A percentile compares a stretch with the other conserved stretches of the same genome.
Evolutionary conservation across 1,284 basidiomycete species (phyloP).

Genomic region (Boletus semigastroideus): DNA sequence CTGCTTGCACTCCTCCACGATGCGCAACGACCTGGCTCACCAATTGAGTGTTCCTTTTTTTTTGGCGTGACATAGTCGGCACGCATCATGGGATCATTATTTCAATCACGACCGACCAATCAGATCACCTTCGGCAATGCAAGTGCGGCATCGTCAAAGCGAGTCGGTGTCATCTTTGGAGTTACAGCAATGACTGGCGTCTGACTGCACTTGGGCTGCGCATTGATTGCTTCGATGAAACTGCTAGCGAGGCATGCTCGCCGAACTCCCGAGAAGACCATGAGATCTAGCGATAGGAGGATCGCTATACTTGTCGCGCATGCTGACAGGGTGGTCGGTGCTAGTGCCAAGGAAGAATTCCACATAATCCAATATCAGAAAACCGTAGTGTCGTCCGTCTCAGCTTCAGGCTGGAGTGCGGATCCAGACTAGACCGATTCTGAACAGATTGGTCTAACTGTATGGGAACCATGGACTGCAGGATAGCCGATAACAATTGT

Average conservation of each 20-base stretch:
- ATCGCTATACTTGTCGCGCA: background rate
- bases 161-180: too few relatives aligned
- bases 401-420: background rate
- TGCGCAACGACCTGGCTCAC: too few relatives aligned
- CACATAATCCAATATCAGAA: background rate
- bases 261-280: background rate
- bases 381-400: background rate
- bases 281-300: background rate
- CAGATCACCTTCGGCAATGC: too few relatives aligned
- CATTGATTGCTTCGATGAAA: background rate
- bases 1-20: too few relatives aligned
- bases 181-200: too few relatives aligned
- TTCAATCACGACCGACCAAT: too few relatives aligned
- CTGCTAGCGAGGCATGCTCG: background rate
- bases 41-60: too few relatives aligned
- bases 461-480: constrained; percentile 2
- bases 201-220: background rate
- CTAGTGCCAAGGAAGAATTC: background rate
- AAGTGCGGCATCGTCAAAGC: too few relatives aligned
- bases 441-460: background rate
- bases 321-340: background rate
- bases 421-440: background rate
- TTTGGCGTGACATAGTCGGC: too few relatives aligned
- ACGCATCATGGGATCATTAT: too few relatives aligned
- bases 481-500: background rate